phyloP scores from a whole-genome alignment of 805 yeast species.

The Saccharomycopsis sp. region DNA sequence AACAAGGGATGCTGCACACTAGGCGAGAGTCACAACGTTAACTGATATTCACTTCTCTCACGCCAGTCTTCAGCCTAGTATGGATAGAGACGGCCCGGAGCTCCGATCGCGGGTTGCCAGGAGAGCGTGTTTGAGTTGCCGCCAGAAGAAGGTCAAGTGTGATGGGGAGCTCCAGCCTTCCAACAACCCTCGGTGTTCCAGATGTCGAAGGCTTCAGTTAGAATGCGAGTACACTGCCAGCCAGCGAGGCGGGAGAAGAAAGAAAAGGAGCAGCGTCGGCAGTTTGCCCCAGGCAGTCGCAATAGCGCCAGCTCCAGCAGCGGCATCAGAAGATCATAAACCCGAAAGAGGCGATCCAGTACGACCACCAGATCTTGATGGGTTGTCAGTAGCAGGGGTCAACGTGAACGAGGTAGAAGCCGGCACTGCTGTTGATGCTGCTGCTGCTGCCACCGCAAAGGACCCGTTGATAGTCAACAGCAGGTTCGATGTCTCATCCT shows the following conservation, averaged over 20 bases:
- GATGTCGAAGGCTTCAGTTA: slow-evolving; percentile 43
- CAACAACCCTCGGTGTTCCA: slow-evolving; percentile 24
- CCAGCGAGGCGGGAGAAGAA: slow-evolving; percentile 48
- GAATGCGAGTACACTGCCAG: slow-evolving; percentile 49
- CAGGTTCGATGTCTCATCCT: too few species aligned
- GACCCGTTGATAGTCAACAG: too few species aligned
- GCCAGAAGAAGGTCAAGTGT: slow-evolving; percentile 58
- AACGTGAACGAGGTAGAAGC: too few species aligned
- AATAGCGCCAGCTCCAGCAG: background rate
- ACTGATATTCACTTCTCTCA: too few species aligned
- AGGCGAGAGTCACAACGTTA: too few species aligned
- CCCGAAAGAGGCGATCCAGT: background rate
- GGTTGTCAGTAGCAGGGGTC: too few species aligned
- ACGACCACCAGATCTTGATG: too few species aligned
- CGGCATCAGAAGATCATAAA: background rate
- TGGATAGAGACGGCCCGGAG: too few species aligned
- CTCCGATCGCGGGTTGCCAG: slow-evolving; percentile 49
- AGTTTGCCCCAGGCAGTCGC: background rate
- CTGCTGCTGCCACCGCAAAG: too few species aligned
- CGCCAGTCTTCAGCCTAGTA: too few species aligned
- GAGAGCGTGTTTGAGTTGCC: slow-evolving; percentile 54
- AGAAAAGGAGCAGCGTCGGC: slow-evolving; percentile 16
- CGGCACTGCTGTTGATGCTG: too few species aligned
- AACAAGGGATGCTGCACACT: too few species aligned
- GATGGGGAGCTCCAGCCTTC: slow-evolving; percentile 43